A percentile compares a stretch with the other conserved stretches of the same genome.
Conservation (phyloP, 2,329 filamentous ascomycete species). For the Sphaerostilbella broomeana region DNA sequence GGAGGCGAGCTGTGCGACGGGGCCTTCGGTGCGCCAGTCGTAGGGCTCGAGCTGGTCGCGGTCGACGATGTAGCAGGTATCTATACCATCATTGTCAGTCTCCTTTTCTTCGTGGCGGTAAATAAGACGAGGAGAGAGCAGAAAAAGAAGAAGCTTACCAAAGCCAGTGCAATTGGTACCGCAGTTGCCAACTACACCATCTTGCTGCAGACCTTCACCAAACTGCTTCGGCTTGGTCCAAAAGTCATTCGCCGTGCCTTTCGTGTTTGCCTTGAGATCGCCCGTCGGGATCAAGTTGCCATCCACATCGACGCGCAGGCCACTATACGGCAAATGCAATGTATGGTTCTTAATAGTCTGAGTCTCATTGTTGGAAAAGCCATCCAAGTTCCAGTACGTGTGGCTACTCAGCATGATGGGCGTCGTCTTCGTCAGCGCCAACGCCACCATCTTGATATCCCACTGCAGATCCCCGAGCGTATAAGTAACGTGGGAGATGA, state of each 20-base stretch:
- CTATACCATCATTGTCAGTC: conserved; percentile 26
- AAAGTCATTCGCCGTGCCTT: conserved; percentile 68
- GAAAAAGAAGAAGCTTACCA: conserved; percentile 42
- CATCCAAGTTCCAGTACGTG: conserved; percentile 80
- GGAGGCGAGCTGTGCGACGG: conserved; percentile 61
- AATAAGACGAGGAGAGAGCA: accelerated
- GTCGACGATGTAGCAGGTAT: conserved; percentile 65
- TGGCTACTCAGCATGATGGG: conserved; percentile 74
- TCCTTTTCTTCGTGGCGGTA: too few species aligned
- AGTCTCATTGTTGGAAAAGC: conserved; percentile 67
- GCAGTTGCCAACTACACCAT: conserved; percentile 65
- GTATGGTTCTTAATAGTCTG: conserved; percentile 62
- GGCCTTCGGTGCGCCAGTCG: conserved; percentile 56
- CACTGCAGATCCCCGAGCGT: conserved; percentile 59
- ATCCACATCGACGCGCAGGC: conserved; percentile 62
- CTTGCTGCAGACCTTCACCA: conserved; percentile 58
- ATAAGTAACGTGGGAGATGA: conserved; percentile 69
- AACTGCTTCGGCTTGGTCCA: conserved; percentile 78
- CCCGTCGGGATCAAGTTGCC: conserved; percentile 69
- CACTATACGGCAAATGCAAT: conserved; percentile 65
- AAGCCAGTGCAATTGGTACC: conserved; percentile 79
- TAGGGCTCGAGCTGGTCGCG: conserved; percentile 49
- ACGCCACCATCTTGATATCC: conserved; percentile 66
- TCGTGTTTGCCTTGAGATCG: conserved; percentile 62
- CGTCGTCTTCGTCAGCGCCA: conserved; percentile 66